Conservation (phyloP, 1,284 basidiomycete species). For the Ganoderma multipileum region DNA sequence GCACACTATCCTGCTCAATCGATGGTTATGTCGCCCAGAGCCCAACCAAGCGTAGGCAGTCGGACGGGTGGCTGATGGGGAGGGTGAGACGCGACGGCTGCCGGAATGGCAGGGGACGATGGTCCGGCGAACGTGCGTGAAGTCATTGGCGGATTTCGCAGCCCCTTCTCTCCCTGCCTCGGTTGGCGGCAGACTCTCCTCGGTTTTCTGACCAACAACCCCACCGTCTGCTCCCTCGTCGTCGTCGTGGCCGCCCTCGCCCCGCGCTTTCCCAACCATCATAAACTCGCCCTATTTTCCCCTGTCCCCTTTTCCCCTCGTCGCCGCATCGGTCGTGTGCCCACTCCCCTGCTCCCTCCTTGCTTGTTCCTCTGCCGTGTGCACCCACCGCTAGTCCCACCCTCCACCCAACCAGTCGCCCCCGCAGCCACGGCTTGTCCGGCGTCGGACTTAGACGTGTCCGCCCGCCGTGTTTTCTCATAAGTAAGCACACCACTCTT, state of each 20-base stretch:
- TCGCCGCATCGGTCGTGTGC: conserved; percentile 37
- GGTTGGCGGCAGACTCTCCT: not conserved
- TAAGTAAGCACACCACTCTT: conserved; percentile 27
- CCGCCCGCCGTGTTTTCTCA: not conserved
- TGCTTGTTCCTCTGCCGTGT: not conserved
- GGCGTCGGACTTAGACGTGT: conserved; percentile 5
- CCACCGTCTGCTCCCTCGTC: not conserved
- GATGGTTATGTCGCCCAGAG: conserved; percentile 7
- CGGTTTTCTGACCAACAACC: conserved; percentile 1
- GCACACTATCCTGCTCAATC: not conserved
- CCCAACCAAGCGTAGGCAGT: not conserved
- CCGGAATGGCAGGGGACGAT: conserved; percentile 23
- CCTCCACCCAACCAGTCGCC: not conserved
- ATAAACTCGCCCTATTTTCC: conserved; percentile 28
- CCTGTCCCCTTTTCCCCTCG: conserved; percentile 19
- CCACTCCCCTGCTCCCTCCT: conserved; percentile 10
- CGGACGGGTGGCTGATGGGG: conserved; percentile 14
- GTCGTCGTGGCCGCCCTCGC: conserved; percentile 14
- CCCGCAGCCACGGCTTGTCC: conserved; percentile 3
- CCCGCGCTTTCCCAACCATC: conserved; percentile 26
- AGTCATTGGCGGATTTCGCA: conserved; percentile 36
- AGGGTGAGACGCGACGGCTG: conserved; percentile 13
- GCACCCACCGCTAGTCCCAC: not conserved
- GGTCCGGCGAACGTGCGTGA: conserved; percentile 52
- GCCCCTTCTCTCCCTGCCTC: conserved; percentile 5